Conservation (phyloP, 805 yeast species). For the Wickerhamiella allomyrinae region DNA sequence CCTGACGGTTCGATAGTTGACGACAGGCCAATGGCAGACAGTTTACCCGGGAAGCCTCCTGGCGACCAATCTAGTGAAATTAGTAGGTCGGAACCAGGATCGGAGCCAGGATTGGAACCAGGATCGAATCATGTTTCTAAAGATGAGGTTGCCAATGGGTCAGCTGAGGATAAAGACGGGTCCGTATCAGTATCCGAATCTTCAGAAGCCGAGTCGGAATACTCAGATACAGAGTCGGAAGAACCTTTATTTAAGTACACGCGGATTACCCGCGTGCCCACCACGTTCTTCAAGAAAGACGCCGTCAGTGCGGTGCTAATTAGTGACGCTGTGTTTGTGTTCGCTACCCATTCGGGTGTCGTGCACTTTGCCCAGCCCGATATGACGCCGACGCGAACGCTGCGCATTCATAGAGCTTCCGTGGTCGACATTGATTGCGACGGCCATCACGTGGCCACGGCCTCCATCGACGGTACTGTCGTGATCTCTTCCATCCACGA, state of each 20-base stretch:
- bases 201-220: conserved; percentile 16
- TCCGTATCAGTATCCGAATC: conserved; percentile 14
- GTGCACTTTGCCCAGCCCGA: conserved; percentile 53
- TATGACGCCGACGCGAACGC: conserved; percentile 48
- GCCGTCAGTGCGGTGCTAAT: conserved; percentile 60
- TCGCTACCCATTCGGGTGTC: conserved; percentile 84
- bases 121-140: not conserved
- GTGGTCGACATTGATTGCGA: conserved; percentile 54
- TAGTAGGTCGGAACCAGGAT: no score
- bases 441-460: conserved; percentile 66
- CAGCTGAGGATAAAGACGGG: no score
- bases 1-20: no score
- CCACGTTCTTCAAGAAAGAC: conserved; percentile 56
- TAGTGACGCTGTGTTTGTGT: conserved; percentile 46
- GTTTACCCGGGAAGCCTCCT: no score
- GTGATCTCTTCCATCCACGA: conserved; percentile 60
- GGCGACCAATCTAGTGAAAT: no score
- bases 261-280: conserved; percentile 52
- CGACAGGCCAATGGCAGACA: no score
- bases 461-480: conserved; percentile 88
- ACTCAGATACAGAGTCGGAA: conserved; percentile 30
- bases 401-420: conserved; percentile 77
- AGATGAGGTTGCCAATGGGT: conserved; percentile 5
- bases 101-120: no score
- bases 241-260: conserved; percentile 64